Evolutionary conservation across 73 alveolate species (phyloP).

Genomic region (Chromera velia): DNA sequence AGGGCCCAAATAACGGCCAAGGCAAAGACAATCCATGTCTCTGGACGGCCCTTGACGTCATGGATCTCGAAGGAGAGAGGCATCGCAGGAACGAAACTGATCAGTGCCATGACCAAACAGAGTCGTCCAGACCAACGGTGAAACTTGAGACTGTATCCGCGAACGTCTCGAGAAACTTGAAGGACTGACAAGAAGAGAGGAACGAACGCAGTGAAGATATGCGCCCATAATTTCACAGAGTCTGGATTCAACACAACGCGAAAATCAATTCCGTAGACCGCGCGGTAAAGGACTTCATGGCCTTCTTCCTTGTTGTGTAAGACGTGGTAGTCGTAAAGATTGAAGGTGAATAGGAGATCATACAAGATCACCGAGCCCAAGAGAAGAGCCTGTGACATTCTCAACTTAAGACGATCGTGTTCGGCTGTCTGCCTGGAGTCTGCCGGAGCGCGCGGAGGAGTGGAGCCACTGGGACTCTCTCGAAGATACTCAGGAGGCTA

Average conservation of each 20-base stretch:
- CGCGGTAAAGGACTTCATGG: conserved; percentile 11
- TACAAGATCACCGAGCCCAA: background rate
- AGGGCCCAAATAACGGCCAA: conserved; percentile 1
- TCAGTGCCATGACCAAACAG: background rate
- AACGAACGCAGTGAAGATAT: background rate
- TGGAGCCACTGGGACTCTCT: no score
- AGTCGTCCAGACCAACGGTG: conserved; percentile 10
- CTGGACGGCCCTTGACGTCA: background rate
- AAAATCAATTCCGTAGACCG: background rate
- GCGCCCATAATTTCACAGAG: background rate
- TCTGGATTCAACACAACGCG: background rate
- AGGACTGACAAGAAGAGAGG: background rate
- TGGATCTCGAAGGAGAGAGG: background rate
- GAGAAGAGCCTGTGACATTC: no score
- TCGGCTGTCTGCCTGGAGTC: no score
- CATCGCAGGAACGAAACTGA: background rate
- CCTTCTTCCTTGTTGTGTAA: background rate
- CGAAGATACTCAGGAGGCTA: no score
- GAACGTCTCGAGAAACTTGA: background rate
- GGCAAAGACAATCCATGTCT: background rate
- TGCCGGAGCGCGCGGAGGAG: no score
- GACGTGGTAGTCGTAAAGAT: conserved; percentile 11
- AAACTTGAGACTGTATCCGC: background rate
- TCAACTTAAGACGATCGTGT: no score
- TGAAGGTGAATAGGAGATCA: background rate